These are phyloP conservation scores for Neltuma alba DNA, from an alignment of 306 rosid species.

Conservation along the genomic window DNA sequence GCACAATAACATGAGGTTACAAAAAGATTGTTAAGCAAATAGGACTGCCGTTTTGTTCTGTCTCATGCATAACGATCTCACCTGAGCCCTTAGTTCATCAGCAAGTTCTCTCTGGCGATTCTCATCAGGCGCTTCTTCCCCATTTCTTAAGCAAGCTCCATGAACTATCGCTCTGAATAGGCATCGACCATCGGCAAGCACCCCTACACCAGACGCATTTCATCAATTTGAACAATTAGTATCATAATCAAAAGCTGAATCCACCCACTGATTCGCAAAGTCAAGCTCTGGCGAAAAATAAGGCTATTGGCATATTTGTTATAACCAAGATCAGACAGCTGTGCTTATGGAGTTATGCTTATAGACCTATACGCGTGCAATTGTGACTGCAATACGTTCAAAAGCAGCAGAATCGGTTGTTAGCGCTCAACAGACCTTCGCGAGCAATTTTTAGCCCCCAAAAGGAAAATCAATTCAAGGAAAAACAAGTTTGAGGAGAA, in stretches of 20 bases:
- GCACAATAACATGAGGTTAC: slow-evolving; percentile 10
- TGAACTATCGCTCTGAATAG: slow-evolving; percentile 90
- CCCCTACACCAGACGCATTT: slow-evolving; percentile 52
- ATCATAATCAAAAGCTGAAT: slow-evolving; percentile 2
- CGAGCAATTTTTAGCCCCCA: too few species aligned
- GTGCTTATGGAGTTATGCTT: too few species aligned
- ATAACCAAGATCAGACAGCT: too few species aligned
- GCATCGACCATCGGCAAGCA: slow-evolving; percentile 89
- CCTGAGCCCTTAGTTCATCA: slow-evolving; percentile 88
- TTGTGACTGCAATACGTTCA: too few species aligned
- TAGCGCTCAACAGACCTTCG: too few species aligned
- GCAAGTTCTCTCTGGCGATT: slow-evolving; percentile 78
- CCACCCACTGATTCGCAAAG: neutral
- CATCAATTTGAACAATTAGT: neutral
- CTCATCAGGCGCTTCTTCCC: slow-evolving; percentile 88
- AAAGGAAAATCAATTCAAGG: too few species aligned
- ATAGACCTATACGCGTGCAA: too few species aligned
- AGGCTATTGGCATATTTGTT: too few species aligned
- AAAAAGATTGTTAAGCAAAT: neutral
- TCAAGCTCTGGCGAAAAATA: neutral
- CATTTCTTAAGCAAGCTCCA: slow-evolving; percentile 77
- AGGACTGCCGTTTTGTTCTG: neutral
- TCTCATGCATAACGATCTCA: slow-evolving; percentile 33
- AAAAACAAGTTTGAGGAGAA: too few species aligned
- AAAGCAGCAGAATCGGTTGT: too few species aligned